Base-by-base conservation (phyloP, 108 stramenopile genomes). In the Pseudonitzschia delicatissima region DNA sequence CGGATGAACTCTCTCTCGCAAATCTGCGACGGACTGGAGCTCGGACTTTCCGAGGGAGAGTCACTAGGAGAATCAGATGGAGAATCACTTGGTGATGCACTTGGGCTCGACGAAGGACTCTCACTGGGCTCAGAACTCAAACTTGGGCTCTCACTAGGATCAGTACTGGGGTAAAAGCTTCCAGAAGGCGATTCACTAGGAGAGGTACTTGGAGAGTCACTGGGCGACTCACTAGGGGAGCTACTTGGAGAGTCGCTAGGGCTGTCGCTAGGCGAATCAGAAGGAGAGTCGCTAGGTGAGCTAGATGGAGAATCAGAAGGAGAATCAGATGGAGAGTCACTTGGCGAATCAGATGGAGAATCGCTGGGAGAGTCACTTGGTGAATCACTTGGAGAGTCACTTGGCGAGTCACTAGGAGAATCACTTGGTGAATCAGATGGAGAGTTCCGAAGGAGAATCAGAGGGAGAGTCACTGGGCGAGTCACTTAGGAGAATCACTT, bases 1-100 rank as follows among this genome's bases (percentile, higher is more conserved):
- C 40, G 40, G 15, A 42, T 42, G 15, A 42, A 42, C 15, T 42
- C 40, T 15, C 13, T 15, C 40, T 42, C 40, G 15, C 40, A 42
- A 15, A 15, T 42, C 9, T 13, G 26, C 13, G 25, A 42, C 17
- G n/a, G 36, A 34, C 15, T 29, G 3, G 37, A 42, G 40, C 40
- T 42, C 11, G 40, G 20, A 42, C 37, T 52, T 17, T 28, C 28
- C 11, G 32, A 6, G 7, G 45, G n/a, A 6, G n/a, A 13, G 18
- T 9, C 9, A 42, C 40, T 42, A n/a, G n/a, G n/a, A n/a, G n/a
- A n/a, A 42, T 42, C 40, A 36, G 52, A 57, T 35, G 67, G 67
- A 45, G 15, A 29, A 45, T 68, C 67, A 45, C 67, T 68, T 11
- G 67, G 67, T 5, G 67, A 18, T 15, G 45, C 55, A 45, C 67